Base-by-base conservation (phyloP, 768 basidiomycete genomes). In the Termitomyces sp. region DNA sequence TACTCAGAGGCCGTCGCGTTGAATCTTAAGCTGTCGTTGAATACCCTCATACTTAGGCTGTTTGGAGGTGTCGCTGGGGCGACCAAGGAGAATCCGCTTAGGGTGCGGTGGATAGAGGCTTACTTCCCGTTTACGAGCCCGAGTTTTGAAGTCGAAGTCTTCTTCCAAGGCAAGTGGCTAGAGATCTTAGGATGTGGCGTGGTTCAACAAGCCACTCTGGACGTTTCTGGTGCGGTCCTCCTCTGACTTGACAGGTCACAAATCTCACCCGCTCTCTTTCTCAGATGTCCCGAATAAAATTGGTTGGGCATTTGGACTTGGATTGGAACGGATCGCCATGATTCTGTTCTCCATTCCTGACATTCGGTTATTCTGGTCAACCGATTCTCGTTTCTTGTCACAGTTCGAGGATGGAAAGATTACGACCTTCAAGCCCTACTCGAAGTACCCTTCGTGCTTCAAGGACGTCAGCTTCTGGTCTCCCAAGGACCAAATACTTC, bases 101-200 rank as follows among this genome's bases (percentile, higher is more conserved):
- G 83, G 61, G 89, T 99, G 28, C 79, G 97, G 22, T 99, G 97
- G 97, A 98, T 98, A 62, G 94, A 98, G 68, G 93, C 96, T 2
- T 92, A 90, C 67, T 98, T 99, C 74, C 97, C 97, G 1, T 99
- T 96, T 79, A 99, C 97, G 55, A 90, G 87, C 59, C 97, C 97
- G 9, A 97, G 94, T 69, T 99, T 92, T 68, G 96, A 99, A 68
- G 95, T 99, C 42, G 97, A 99, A 69, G 94, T 98, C 5, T 88
- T 95, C 72, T 98, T 90, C 76, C 84, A 87, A 56, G 97, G 94
- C 1, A 90, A 95, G 71, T 99, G 97, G 97, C 76, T 99, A 24
- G 97, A 98, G 72, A 92, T 99, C 55, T 77, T 98, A 6, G 97
- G 97, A 0, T 94, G 84, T 59, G 97, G 97, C 2, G 93, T 99